A percentile compares a stretch with the other conserved stretches of the same genome.
These are phyloP conservation scores for Boletus eberwhitei DNA, from an alignment of 768 basidiomycete genomes.

Conservation along the genomic window DNA sequence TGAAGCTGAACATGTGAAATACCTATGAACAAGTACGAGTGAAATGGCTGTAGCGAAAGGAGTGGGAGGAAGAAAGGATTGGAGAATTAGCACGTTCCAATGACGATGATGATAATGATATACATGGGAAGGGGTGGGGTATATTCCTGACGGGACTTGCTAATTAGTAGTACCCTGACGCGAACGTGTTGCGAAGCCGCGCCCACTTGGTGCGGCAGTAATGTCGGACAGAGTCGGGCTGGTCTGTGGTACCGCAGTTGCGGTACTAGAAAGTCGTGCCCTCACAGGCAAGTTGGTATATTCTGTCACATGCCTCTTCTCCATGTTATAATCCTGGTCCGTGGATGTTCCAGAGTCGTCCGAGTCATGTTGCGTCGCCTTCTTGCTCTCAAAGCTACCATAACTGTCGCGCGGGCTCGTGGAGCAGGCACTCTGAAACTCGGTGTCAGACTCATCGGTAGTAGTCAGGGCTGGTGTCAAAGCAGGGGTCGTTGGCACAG, in stretches of 20 bases:
- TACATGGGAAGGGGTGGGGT: slow-evolving; percentile 19
- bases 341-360: slow-evolving; percentile 32
- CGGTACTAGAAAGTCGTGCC: slow-evolving; percentile 54
- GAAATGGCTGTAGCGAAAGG: slow-evolving; percentile 17
- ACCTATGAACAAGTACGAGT: slow-evolving; percentile 25
- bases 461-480: slow-evolving; percentile 35
- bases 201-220: slow-evolving; percentile 30
- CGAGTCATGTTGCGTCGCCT: slow-evolving; percentile 23
- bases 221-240: slow-evolving; percentile 41
- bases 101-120: slow-evolving; percentile 21
- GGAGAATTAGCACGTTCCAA: slow-evolving; percentile 15
- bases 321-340: slow-evolving; percentile 30
- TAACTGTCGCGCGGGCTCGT: slow-evolving; percentile 68
- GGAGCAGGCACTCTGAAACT: slow-evolving; percentile 86
- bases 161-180: slow-evolving; percentile 17
- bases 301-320: slow-evolving; percentile 29
- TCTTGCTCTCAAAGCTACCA: slow-evolving; percentile 40
- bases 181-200: slow-evolving; percentile 19
- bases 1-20: slow-evolving; percentile 23
- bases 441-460: slow-evolving; percentile 77
- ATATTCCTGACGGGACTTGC: slow-evolving; percentile 25
- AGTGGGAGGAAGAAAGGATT: slow-evolving; percentile 16
- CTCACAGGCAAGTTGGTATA: slow-evolving; percentile 39
- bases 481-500: slow-evolving; percentile 35
- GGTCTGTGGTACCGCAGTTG: slow-evolving; percentile 47